Evolutionary conservation across 1,284 basidiomycete genomes (phyloP).

Genomic region (Papiliotrema nemorosa): DNA sequence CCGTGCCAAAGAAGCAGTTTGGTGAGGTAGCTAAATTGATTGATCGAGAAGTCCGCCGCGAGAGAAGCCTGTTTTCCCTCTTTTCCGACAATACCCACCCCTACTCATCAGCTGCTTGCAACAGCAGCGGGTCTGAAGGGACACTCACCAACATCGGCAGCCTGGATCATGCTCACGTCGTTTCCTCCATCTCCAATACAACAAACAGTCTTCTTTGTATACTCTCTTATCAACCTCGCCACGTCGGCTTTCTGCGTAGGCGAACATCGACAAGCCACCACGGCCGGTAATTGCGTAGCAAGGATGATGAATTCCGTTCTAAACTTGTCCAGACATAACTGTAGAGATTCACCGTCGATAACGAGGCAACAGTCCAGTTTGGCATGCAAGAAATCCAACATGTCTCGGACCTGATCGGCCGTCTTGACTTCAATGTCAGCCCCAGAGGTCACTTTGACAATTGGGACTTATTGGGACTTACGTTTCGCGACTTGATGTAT

Average conservation of each 20-base stretch:
- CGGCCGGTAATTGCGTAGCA: constrained; percentile 90
- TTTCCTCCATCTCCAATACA: constrained; percentile 98
- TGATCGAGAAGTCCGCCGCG: constrained; percentile 96
- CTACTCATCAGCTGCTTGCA: constrained; percentile 50
- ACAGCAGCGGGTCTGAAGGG: background rate
- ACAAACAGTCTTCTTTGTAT: constrained; percentile 91
- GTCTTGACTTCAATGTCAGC: constrained; percentile 63
- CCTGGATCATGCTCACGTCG: constrained; percentile 95
- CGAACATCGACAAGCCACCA: constrained; percentile 96
- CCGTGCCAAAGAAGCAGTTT: constrained; percentile 87
- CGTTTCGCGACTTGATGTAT: constrained; percentile 95
- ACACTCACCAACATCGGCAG: constrained; percentile 85
- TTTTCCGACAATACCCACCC: constrained; percentile 96
- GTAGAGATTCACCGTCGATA: constrained; percentile 93
- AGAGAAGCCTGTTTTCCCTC: constrained; percentile 98
- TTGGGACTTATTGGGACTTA: no score
- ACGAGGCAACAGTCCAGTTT: constrained; percentile 97
- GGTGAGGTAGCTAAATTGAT: constrained; percentile 90
- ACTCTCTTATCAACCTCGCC: constrained; percentile 80
- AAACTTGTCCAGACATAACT: constrained; percentile 87
- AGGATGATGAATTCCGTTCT: constrained; percentile 92
- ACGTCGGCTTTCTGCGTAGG: constrained; percentile 99
- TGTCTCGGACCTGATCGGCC: constrained; percentile 73
- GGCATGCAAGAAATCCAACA: constrained; percentile 91
- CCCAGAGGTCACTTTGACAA: background rate